Base-by-base conservation (phyloP, 2,329 filamentous ascomycete species). In the Dryadomyces quercus-mongolicae region DNA sequence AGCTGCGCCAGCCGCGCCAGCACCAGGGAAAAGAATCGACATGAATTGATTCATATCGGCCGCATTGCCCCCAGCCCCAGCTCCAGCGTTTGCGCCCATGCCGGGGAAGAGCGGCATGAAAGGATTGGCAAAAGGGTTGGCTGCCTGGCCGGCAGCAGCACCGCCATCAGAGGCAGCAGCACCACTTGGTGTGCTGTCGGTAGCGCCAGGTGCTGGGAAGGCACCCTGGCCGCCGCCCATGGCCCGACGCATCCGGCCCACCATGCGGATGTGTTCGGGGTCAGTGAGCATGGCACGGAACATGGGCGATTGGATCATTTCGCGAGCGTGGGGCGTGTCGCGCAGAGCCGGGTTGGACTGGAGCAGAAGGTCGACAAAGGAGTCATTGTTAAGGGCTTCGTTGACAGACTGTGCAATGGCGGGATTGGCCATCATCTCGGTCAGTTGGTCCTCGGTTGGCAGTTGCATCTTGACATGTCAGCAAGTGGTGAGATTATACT, bases 251-350 rank as follows among this genome's bases (percentile, higher is more conserved):
- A 97, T 85, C 58, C 88, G 82, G 63, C 88, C 81, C 62, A 91
- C 88, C 67, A 87, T 83, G 55, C 89, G 78, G 60, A 98, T 80
- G 62, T 89, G 82, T 47, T 89, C 81, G 4, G 93, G 93, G 65
- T 94, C 90, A 58, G 89, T 92, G 77, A 98, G 85, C 86, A 97
- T 93, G 52, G 86, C 79, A 63, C 93, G 81, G 71, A 97, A 90
- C 59, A 90, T 80, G 0, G 91, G 91, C 22, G 91, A 93, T 57
- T 89, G 84, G 63, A 98, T 81, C 69, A 96, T 85, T 65, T 94
- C 82, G 61, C 90, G 82, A 21, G 88, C 87, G 57, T 85, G 80
- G 44, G 86, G 86, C 68, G 86, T 80, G 57, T 81, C 78, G 62
- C 84, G 80, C 18, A 90, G 74, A 77, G 89, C 85, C 2, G 93